Evolutionary conservation across 495 filamentous ascomycete species (phyloP).

Genomic region (Penicillium odoratum): DNA sequence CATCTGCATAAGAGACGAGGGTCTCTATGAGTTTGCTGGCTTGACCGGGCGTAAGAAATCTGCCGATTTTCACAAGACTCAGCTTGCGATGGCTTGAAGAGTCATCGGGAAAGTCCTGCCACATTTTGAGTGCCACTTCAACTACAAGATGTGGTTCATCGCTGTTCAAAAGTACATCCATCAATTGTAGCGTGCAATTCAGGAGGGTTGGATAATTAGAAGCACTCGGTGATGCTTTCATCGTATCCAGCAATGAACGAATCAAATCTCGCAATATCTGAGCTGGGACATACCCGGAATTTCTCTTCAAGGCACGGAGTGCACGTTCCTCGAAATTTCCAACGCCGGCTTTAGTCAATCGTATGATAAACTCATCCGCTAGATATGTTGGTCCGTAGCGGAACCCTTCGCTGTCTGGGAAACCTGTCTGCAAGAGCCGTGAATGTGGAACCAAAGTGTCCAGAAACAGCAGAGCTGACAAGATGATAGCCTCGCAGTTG

Average conservation of each 20-base stretch:
- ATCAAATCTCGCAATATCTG: conserved; percentile 2
- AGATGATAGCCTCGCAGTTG: not conserved
- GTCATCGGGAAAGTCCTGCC: not conserved
- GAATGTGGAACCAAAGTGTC: not conserved
- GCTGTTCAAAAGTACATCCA: not conserved
- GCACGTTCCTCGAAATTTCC: not conserved
- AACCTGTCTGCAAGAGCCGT: not conserved
- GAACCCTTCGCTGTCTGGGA: not conserved
- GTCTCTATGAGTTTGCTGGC: not conserved
- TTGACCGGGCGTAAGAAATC: not conserved
- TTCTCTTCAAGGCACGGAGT: not conserved
- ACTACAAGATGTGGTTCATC: not conserved
- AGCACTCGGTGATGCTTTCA: conserved; percentile 1
- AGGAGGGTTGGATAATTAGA: not conserved
- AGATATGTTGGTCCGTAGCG: not conserved
- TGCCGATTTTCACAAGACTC: not conserved
- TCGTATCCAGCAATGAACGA: not conserved
- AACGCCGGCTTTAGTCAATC: not conserved
- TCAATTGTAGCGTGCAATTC: not conserved
- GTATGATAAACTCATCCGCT: conserved; percentile 1
- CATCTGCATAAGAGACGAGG: not conserved
- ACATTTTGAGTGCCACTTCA: not conserved
- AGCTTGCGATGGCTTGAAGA: conserved; percentile 2
- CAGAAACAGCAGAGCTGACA: conserved; percentile 2
- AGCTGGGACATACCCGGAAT: not conserved